Percentiles rank a stretch among this genome's conserved stretches.
Conservation (phyloP, 2,329 filamentous ascomycete species). For the Orbilia blumenaviensis region DNA sequence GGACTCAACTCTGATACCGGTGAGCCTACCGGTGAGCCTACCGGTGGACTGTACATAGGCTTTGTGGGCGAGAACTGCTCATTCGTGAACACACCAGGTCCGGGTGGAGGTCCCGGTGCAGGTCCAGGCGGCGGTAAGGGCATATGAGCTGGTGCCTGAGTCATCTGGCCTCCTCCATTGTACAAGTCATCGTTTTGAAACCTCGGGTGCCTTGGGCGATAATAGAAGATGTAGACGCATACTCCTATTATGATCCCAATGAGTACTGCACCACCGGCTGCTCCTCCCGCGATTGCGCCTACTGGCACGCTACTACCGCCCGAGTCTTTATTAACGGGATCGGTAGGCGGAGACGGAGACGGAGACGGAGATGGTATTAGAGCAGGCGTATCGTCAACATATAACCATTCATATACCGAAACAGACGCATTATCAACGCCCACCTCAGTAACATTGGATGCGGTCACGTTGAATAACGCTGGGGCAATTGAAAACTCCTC, state of each 20-base stretch:
- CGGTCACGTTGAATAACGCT: slow-evolving; percentile 69
- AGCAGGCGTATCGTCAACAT: neutral
- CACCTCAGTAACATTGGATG: slow-evolving; percentile 67
- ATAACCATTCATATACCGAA: slow-evolving; percentile 59
- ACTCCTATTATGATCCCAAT: neutral
- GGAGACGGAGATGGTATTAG: neutral
- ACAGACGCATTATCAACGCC: slow-evolving; percentile 63
- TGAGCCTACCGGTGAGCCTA: neutral
- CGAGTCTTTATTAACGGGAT: neutral
- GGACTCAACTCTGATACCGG: neutral
- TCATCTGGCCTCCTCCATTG: neutral
- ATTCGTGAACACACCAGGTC: neutral
- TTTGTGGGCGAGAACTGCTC: slow-evolving; percentile 20
- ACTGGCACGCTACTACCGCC: neutral
- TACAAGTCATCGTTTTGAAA: neutral
- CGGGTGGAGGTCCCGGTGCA: neutral
- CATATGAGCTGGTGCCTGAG: too few relatives aligned
- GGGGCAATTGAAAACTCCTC: slow-evolving; percentile 75
- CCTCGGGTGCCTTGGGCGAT: neutral
- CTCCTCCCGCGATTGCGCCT: slow-evolving; percentile 8
- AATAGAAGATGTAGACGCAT: neutral
- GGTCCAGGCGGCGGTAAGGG: neutral
- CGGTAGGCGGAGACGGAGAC: neutral
- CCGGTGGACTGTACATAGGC: neutral
- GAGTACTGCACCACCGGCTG: neutral